Conservation (phyloP, 805 yeast species). For the Sungouiella thailandica region DNA sequence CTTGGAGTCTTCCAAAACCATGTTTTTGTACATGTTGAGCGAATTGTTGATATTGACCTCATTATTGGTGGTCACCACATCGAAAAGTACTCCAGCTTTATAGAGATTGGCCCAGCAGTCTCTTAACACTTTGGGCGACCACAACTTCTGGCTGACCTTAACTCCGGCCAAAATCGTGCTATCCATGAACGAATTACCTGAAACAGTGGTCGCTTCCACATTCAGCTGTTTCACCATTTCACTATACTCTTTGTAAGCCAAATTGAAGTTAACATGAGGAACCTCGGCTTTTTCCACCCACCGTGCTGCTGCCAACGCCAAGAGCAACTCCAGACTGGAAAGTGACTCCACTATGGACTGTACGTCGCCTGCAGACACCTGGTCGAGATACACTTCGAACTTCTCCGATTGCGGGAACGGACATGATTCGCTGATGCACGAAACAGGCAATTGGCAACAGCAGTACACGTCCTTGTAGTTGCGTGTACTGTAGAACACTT, state of each 20-base stretch:
- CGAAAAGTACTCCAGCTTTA: slow-evolving; percentile 48
- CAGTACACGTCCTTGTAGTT: slow-evolving; percentile 48
- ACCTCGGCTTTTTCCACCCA: slow-evolving; percentile 54
- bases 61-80: slow-evolving; percentile 39
- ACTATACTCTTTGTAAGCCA: slow-evolving; percentile 73
- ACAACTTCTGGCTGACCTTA: slow-evolving; percentile 41
- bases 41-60: slow-evolving; percentile 31
- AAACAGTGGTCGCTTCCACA: slow-evolving; percentile 24
- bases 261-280: slow-evolving; percentile 65
- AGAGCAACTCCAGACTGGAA: slow-evolving; percentile 66
- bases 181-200: slow-evolving; percentile 31
- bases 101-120: slow-evolving; percentile 73
- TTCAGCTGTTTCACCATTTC: slow-evolving; percentile 45
- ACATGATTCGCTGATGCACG: slow-evolving; percentile 16
- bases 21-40: slow-evolving; percentile 24
- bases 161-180: slow-evolving; percentile 28
- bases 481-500: slow-evolving; percentile 54
- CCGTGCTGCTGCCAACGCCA: slow-evolving; percentile 73
- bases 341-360: slow-evolving; percentile 33
- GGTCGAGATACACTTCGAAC: slow-evolving; percentile 19
- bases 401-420: slow-evolving; percentile 25
- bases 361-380: slow-evolving; percentile 19
- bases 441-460: slow-evolving; percentile 39
- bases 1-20: slow-evolving; percentile 40
- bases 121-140: slow-evolving; percentile 58